These are phyloP conservation scores for Vitis hybrid DNA, from an alignment of 177 flowering plant species.

Conservation along the genomic window DNA sequence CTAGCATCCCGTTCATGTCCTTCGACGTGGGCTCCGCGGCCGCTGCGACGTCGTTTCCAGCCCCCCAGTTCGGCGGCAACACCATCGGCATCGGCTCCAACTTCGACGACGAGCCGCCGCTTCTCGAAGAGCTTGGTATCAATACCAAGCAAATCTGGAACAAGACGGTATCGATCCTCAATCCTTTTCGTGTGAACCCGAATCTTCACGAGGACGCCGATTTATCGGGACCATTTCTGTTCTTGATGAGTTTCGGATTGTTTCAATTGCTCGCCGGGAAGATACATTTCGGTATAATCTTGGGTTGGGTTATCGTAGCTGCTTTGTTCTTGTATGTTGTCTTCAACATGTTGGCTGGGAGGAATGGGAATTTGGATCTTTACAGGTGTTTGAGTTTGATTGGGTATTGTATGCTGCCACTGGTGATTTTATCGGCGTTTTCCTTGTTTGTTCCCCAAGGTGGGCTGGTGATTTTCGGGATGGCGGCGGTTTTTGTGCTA, in stretches of 20 bases:
- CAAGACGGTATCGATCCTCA: constrained; percentile 64
- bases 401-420: constrained; percentile 84
- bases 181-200: constrained; percentile 60
- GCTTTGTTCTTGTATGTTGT: constrained; percentile 74
- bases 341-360: constrained; percentile 88
- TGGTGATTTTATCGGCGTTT: constrained; percentile 74
- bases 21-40: constrained; percentile 72
- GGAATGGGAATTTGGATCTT: constrained; percentile 76
- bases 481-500: constrained; percentile 62
- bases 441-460: constrained; percentile 73
- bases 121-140: constrained; percentile 78
- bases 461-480: constrained; percentile 36
- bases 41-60: constrained; percentile 34
- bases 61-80: constrained; percentile 19
- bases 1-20: constrained; percentile 80
- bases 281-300: constrained; percentile 78
- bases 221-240: constrained; percentile 81
- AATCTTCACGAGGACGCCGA: constrained; percentile 71
- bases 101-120: constrained; percentile 81
- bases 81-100: constrained; percentile 17
- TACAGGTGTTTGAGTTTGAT: constrained; percentile 74
- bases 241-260: constrained; percentile 65
- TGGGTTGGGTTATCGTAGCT: constrained; percentile 84
- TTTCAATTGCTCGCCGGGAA: constrained; percentile 90
- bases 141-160: constrained; percentile 82